A percentile compares a stretch with the other conserved stretches of the same genome.
Conservation (phyloP, 2,329 filamentous ascomycete species). For the Aspergillus chevalieri region DNA sequence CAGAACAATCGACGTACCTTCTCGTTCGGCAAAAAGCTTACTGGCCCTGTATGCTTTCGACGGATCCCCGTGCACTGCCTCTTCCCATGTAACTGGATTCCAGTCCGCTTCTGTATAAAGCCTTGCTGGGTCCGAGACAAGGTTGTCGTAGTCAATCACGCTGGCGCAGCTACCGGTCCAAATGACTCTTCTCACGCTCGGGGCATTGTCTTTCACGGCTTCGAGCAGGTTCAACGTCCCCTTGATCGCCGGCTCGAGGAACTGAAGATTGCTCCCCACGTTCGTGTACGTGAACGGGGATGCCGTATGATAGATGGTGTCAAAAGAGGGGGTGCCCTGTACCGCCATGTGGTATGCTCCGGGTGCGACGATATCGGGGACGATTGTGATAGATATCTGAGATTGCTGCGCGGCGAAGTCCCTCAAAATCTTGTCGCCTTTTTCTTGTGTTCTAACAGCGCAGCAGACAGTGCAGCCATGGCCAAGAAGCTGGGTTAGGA, state of each 20-base stretch:
- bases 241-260: conserved; percentile 4
- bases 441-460: background rate
- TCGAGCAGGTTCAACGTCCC: conserved; percentile 2
- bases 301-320: conserved; percentile 4
- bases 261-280: conserved; percentile 2
- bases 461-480: background rate
- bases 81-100: background rate
- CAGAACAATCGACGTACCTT: background rate
- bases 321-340: background rate
- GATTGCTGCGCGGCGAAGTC: background rate
- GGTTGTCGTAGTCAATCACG: conserved; percentile 7
- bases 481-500: conserved; percentile 3
- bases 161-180: conserved; percentile 8
- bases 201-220: conserved; percentile 8
- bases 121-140: conserved; percentile 4
- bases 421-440: background rate
- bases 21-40: background rate
- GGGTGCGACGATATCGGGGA: conserved; percentile 3
- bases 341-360: conserved; percentile 2
- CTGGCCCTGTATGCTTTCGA: conserved; percentile 1
- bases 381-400: background rate
- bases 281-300: conserved; percentile 2
- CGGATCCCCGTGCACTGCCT: conserved; percentile 1
- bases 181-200: conserved; percentile 7
- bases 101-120: conserved; percentile 3